These are phyloP conservation scores for Aspergillus chevalieri DNA, from an alignment of 2,329 filamentous ascomycete species.

Conservation along the genomic window DNA sequence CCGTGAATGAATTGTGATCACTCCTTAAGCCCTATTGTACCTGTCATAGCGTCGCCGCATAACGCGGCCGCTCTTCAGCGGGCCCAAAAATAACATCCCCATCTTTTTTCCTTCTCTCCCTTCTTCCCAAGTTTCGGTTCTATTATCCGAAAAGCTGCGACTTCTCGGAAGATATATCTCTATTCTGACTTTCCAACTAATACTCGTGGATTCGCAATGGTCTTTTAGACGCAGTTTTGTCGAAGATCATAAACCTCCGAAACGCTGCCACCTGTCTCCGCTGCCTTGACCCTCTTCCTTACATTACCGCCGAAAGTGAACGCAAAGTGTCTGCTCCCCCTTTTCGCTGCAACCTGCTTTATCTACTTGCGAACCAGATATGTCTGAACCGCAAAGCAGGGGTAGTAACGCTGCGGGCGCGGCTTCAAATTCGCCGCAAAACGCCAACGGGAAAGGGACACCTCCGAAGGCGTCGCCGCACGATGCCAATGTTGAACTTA, in stretches of 20 bases:
- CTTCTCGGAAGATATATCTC: background rate
- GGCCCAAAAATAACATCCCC: background rate
- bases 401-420: constrained; percentile 16
- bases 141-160: background rate
- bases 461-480: constrained; percentile 27
- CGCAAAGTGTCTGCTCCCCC: background rate
- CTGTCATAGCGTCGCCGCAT: background rate
- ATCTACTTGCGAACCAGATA: constrained; percentile 4
- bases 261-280: constrained; percentile 1
- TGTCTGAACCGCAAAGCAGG: constrained; percentile 22
- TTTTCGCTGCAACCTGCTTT: background rate
- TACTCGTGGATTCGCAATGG: constrained; percentile 8
- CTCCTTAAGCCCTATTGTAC: background rate
- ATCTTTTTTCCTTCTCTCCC: constrained; percentile 1
- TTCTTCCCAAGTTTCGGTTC: background rate
- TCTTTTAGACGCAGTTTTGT: constrained; percentile 6
- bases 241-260: constrained; percentile 7
- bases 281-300: constrained; percentile 1
- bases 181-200: background rate
- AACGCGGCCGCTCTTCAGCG: constrained; percentile 1
- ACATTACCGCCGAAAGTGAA: constrained; percentile 1
- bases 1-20: background rate
- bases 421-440: constrained; percentile 19
- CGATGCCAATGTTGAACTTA: constrained; percentile 34
- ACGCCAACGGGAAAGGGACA: constrained; percentile 25